Conservation (phyloP, 805 yeast species). For the Candida rishiriensis region DNA sequence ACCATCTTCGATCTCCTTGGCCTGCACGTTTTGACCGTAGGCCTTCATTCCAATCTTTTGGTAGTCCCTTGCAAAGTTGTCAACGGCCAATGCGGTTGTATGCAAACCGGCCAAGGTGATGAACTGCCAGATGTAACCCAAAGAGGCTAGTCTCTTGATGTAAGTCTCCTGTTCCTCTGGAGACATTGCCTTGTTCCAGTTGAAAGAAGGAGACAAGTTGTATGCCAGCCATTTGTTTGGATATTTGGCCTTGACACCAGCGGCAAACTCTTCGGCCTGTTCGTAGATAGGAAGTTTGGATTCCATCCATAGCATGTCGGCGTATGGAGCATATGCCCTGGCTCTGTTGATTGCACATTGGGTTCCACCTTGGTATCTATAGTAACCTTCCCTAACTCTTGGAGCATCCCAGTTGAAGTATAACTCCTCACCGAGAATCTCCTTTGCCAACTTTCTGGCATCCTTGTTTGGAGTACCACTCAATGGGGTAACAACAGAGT, state of each 20-base stretch:
- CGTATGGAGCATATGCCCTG: slow-evolving; percentile 89
- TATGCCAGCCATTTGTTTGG: slow-evolving; percentile 97
- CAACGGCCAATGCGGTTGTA: slow-evolving; percentile 89
- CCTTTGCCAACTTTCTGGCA: slow-evolving; percentile 71
- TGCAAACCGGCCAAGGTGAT: slow-evolving; percentile 96
- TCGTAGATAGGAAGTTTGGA: slow-evolving; percentile 88
- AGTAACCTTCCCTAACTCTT: slow-evolving; percentile 95
- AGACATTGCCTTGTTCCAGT: slow-evolving; percentile 95
- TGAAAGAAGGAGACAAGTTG: slow-evolving; percentile 95
- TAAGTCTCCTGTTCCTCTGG: slow-evolving; percentile 85
- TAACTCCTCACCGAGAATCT: slow-evolving; percentile 74
- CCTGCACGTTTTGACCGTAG: slow-evolving; percentile 83
- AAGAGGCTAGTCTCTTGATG: slow-evolving; percentile 76
- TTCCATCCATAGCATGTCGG: slow-evolving; percentile 98
- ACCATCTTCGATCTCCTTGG: slow-evolving; percentile 78
- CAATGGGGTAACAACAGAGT: slow-evolving; percentile 65
- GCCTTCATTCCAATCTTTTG: slow-evolving; percentile 90
- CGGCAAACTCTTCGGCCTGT: slow-evolving; percentile 93
- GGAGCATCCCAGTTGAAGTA: slow-evolving; percentile 94
- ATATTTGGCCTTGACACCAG: slow-evolving; percentile 73
- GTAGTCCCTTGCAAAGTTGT: slow-evolving; percentile 76
- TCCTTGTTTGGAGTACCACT: slow-evolving; percentile 72
- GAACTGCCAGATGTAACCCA: slow-evolving; percentile 97
- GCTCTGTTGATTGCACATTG: slow-evolving; percentile 97
- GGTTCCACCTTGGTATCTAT: slow-evolving; percentile 94